Percentiles rank a stretch among this genome's conserved stretches.
Evolutionary conservation across 306 rosid species (phyloP).

Genomic region (Quercus rubra): DNA sequence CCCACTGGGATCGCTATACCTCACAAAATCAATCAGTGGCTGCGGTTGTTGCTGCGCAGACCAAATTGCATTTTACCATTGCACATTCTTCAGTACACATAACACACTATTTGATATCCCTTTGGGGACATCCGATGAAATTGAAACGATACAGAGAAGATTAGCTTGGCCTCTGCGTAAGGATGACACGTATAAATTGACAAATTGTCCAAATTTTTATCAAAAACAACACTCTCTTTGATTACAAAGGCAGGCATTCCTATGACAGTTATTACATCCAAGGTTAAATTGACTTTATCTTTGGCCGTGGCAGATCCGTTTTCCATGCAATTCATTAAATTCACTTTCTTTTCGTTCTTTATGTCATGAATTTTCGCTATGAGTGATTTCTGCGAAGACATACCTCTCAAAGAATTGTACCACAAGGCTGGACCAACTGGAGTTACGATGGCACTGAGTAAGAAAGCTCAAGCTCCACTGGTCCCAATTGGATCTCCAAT

Average conservation of each 20-base stretch:
- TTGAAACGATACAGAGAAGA: too few species aligned
- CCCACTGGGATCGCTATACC: constrained; percentile 91
- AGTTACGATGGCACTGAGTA: constrained; percentile 68
- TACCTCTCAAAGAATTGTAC: constrained; percentile 54
- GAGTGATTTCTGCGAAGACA: constrained; percentile 49
- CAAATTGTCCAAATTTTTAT: too few species aligned
- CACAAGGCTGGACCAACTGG: constrained; percentile 80
- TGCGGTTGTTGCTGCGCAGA: constrained; percentile 68
- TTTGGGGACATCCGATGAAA: too few species aligned
- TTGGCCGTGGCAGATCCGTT: constrained; percentile 74
- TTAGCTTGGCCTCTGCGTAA: too few species aligned
- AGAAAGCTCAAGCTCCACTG: constrained; percentile 3
- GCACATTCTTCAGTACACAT: constrained; percentile 81
- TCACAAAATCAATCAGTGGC: constrained; percentile 96
- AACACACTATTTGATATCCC: constrained; percentile 71
- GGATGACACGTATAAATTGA: too few species aligned
- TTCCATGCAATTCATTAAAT: constrained; percentile 37
- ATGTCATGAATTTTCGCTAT: too few species aligned
- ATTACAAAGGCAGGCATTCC: constrained; percentile 76
- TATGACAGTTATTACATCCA: constrained; percentile 72
- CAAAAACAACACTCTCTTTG: too few species aligned
- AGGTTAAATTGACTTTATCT: constrained; percentile 94
- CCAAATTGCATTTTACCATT: constrained; percentile 71
- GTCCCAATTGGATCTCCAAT: background rate
- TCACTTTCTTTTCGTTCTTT: too few species aligned